Percentiles rank a stretch among this genome's conserved stretches.
These are phyloP conservation scores for Garcia nutans DNA, from an alignment of 345 rosid species.

Conservation along the genomic window DNA sequence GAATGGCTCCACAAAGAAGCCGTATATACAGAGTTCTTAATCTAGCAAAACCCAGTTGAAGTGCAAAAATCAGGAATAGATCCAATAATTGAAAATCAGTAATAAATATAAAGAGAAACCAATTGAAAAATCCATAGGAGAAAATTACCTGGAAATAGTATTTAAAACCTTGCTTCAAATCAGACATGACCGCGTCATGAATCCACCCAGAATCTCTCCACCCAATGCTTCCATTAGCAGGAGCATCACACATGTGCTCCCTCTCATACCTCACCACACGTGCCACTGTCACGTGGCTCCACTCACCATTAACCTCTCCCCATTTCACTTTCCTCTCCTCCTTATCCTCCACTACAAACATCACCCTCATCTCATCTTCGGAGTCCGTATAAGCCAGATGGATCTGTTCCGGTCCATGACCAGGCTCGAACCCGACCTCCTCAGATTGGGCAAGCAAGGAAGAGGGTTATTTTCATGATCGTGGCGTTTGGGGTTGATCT, in stretches of 20 bases:
- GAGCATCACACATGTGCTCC: conserved; percentile 78
- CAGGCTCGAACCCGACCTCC: conserved; percentile 39
- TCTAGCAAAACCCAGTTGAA: not conserved
- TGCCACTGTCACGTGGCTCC: conserved; percentile 35
- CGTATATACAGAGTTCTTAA: not conserved
- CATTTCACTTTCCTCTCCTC: conserved; percentile 63
- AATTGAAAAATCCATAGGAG: not conserved
- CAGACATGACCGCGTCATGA: conserved; percentile 60
- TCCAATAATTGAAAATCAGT: not conserved
- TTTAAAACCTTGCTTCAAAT: conserved; percentile 55
- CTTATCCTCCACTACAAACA: conserved; percentile 65
- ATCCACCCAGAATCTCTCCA: conserved; percentile 99
- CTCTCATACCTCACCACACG: conserved; percentile 70
- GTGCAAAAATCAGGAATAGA: not conserved
- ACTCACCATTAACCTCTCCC: conserved; percentile 51
- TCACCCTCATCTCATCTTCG: conserved; percentile 79
- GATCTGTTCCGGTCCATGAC: conserved; percentile 66
- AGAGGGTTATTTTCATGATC: conserved; percentile 88
- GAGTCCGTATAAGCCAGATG: conserved; percentile 64
- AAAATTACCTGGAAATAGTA: conserved; percentile 66
- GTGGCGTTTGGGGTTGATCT: conserved; percentile 49
- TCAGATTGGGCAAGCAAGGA: conserved; percentile 60
- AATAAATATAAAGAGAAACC: not conserved
- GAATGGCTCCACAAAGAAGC: not conserved
- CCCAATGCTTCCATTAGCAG: conserved; percentile 69